A percentile compares a stretch with the other conserved stretches of the same genome.
Evolutionary conservation across 768 basidiomycete species (phyloP).

Genomic region (Termitomyces sp.): DNA sequence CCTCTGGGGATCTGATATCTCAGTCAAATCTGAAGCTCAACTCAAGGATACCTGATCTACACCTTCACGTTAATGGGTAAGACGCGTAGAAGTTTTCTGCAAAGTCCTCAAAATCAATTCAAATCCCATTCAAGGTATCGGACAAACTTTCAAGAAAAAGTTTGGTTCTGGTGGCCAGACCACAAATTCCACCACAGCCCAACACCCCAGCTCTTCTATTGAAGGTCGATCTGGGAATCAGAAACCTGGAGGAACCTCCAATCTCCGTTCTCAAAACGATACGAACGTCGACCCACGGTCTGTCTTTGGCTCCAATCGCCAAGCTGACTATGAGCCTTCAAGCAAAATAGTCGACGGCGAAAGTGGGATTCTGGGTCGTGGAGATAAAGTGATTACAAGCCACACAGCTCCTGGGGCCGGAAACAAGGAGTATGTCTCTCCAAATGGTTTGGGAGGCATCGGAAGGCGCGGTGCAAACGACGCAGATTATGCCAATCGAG

Average conservation of each 20-base stretch:
- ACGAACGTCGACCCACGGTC: not conserved
- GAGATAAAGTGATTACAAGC: not conserved
- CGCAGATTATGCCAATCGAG: not conserved
- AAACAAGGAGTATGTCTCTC: not conserved
- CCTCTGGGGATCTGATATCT: too few species aligned
- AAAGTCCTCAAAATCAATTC: not conserved
- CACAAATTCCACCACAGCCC: not conserved
- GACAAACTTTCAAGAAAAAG: not conserved
- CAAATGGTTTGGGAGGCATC: not conserved
- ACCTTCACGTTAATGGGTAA: not conserved
- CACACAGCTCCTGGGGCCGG: too few species aligned
- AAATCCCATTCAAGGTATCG: not conserved
- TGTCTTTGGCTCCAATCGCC: not conserved
- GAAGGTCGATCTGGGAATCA: not conserved
- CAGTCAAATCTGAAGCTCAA: too few species aligned
- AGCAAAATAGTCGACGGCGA: not conserved
- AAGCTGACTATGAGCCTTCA: not conserved
- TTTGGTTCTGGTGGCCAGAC: not conserved
- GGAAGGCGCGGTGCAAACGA: not conserved
- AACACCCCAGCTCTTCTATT: not conserved
- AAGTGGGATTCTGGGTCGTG: not conserved
- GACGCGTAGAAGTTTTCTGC: not conserved
- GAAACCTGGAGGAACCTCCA: too few species aligned
- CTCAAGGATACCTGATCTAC: not conserved
- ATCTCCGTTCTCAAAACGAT: not conserved